These are phyloP conservation scores for Kalanchoe fedtschenkoi DNA, from an alignment of 164 flowering plant species.

Conservation along the genomic window DNA sequence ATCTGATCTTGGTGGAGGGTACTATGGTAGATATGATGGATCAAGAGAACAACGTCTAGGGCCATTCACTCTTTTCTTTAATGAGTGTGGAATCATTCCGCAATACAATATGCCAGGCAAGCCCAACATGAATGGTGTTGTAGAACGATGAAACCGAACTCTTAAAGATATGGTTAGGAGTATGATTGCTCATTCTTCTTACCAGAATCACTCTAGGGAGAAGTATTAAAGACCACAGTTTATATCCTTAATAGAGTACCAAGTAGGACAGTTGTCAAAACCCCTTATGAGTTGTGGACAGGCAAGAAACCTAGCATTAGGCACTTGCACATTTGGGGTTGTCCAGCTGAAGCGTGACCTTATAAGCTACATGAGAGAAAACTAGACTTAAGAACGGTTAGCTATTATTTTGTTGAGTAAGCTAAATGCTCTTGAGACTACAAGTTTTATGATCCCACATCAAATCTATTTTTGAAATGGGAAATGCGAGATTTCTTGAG, in stretches of 20 bases:
- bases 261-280: background rate
- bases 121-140: conserved; percentile 1
- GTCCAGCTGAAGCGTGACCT: conserved; percentile 7
- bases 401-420: background rate
- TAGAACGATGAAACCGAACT: background rate
- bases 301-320: background rate
- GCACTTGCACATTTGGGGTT: conserved; percentile 6
- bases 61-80: background rate
- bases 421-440: background rate
- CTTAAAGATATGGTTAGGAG: conserved; percentile 4
- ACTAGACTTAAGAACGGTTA: background rate
- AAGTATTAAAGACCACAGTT: background rate
- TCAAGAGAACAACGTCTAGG: conserved; percentile 2
- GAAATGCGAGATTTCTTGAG: conserved; percentile 2
- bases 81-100: background rate
- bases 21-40: background rate
- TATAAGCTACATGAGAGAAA: background rate
- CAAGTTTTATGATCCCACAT: background rate
- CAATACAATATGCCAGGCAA: background rate
- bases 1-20: conserved; percentile 3
- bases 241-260: conserved; percentile 5
- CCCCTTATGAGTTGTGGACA: conserved; percentile 2
- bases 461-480: background rate
- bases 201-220: background rate
- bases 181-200: conserved; percentile 4